These are phyloP conservation scores for Trypanosoma cruzi DNA, from an alignment of 208 protist species.

Conservation along the genomic window DNA sequence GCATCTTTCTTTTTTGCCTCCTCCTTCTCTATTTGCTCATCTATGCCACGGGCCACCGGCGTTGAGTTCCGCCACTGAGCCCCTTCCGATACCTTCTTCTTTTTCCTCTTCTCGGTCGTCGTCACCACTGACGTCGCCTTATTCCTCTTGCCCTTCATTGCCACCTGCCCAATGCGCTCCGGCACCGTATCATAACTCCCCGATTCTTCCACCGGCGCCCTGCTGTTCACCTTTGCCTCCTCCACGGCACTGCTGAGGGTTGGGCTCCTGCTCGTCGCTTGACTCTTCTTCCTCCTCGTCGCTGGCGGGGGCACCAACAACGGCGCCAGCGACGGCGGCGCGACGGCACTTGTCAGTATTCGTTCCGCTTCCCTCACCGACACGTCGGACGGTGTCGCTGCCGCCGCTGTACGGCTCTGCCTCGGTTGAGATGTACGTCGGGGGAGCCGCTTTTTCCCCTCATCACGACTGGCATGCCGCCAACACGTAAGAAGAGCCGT, in stretches of 20 bases:
- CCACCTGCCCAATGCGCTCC: neutral
- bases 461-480: neutral
- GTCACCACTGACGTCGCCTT: too few relatives aligned
- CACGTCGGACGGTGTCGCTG: neutral
- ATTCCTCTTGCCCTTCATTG: neutral
- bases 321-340: neutral
- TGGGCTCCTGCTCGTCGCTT: neutral
- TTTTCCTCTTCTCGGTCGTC: neutral
- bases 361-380: neutral
- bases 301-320: neutral
- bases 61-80: neutral
- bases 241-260: neutral
- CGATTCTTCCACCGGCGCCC: neutral
- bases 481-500: conserved; percentile 4
- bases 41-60: neutral
- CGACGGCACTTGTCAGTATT: neutral
- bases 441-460: neutral
- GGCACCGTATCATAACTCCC: neutral
- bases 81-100: neutral
- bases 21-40: neutral
- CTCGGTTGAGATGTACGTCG: neutral
- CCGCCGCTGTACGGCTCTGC: neutral
- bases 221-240: neutral
- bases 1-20: conserved; percentile 3
- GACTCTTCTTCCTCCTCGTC: neutral